Evolutionary conservation across 169 alveolate genomes (phyloP), one percentile per base, ranked within the genome.

Genomic region (Cyclospora cayetanensis): DNA sequence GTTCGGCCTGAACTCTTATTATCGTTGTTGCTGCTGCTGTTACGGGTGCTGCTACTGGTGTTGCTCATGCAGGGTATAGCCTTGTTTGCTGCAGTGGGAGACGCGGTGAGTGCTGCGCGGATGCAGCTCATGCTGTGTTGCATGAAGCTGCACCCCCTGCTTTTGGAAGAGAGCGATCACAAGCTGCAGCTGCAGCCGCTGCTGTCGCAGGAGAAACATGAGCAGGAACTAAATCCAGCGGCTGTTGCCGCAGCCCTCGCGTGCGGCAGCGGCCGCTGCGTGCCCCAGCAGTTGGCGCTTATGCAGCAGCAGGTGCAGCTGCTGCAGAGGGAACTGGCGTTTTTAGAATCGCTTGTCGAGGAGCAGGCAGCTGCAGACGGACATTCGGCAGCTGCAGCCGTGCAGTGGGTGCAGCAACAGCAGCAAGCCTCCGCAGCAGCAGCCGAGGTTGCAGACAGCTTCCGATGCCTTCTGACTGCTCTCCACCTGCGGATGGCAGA

Each of bases 41-140:
- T 63, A 37, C 11, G 31, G 77, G 77, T 83, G 77, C 77, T 65
- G 80, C 77, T 63, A 37, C 11, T 37, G 77, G 77, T 83, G 77
- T 22, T 83, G 90, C 80, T 83, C 60, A 74, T 83, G 80, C 90
- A 87, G 92, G 92, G 92, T 37, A 66, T 65, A 42, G 92, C 74
- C 5, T 52, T 87, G 2, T 87, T 87, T 74, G 92, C 39, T 35
- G 92, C 92, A 3, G 92, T 87, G 4, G 92, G 92, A 34, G 92
- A 87, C 41, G 79, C 29, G n/a, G 52, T 66, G 12, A 87, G 80
- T 29, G 53, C 84, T 66, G 87, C 92, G 63, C 84, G 86, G 55
- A 53, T 74, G 86, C 92, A 87, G 72, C 74, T 87, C 55, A 12
- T 70, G 79, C 74, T 87, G 27, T 66, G 93, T 76, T 60, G 82